These are phyloP conservation scores for Zygoascus sp. DNA, from an alignment of 1,139 yeast genomes.

Conservation along the genomic window DNA sequence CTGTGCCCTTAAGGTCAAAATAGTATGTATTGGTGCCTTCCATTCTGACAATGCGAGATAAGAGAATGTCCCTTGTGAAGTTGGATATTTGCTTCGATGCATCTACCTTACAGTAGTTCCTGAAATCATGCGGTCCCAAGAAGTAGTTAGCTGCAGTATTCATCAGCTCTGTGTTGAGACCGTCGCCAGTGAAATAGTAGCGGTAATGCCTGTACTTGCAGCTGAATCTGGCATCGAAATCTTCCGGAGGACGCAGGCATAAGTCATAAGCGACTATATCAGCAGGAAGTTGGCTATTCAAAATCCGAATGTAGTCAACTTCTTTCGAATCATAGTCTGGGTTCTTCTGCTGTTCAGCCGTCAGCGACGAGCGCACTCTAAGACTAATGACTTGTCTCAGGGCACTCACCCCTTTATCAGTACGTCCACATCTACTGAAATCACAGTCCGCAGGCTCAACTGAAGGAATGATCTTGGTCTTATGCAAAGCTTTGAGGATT, in stretches of 20 bases:
- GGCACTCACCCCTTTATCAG: slow-evolving; percentile 96
- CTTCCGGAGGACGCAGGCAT: slow-evolving; percentile 74
- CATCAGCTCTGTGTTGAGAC: slow-evolving; percentile 65
- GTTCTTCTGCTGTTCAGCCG: slow-evolving; percentile 53
- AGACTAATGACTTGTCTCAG: slow-evolving; percentile 90
- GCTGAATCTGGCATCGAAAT: slow-evolving; percentile 89
- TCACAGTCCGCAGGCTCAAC: slow-evolving; percentile 55
- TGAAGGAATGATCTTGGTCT: slow-evolving; percentile 61
- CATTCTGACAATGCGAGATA: slow-evolving; percentile 24
- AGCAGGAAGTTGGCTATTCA: slow-evolving; percentile 72
- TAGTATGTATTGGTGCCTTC: slow-evolving; percentile 42
- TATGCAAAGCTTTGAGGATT: slow-evolving; percentile 64
- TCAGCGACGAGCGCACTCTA: slow-evolving; percentile 63
- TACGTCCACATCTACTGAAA: slow-evolving; percentile 92
- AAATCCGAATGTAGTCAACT: slow-evolving; percentile 66
- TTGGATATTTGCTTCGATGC: slow-evolving; percentile 89
- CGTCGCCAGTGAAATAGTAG: slow-evolving; percentile 57
- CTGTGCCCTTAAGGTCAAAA: slow-evolving; percentile 79
- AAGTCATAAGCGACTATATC: slow-evolving; percentile 82
- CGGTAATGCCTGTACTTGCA: slow-evolving; percentile 80
- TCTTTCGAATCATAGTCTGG: slow-evolving; percentile 58
- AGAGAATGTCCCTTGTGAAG: slow-evolving; percentile 53
- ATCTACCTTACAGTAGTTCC: slow-evolving; percentile 92
- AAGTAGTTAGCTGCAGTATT: slow-evolving; percentile 58
- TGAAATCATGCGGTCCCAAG: slow-evolving; percentile 79